Percentiles rank a stretch among this genome's conserved stretches.
phyloP scores from a whole-genome alignment of 2,329 filamentous ascomycete species.

The Diaporthe velutina region DNA sequence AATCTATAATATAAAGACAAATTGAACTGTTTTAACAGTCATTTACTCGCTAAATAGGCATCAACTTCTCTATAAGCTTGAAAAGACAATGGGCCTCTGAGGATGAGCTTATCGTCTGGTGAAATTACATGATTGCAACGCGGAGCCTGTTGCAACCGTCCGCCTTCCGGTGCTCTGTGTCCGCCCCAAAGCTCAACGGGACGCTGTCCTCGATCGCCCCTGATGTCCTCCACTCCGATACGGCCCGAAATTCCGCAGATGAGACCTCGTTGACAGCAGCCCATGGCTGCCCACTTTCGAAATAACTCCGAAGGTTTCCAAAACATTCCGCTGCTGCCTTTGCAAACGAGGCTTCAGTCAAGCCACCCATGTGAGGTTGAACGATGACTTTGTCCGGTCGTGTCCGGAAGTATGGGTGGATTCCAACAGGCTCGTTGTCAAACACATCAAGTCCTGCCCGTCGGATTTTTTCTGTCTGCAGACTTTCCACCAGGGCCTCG shows the following conservation, averaged over 20 bases:
- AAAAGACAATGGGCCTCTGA: too few relatives aligned
- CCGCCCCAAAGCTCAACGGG: background rate
- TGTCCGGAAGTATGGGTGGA: slow-evolving; percentile 15
- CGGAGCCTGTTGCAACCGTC: background rate
- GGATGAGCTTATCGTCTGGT: background rate
- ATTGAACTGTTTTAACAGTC: too few relatives aligned
- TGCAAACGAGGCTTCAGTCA: slow-evolving; percentile 19
- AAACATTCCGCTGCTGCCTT: slow-evolving; percentile 16
- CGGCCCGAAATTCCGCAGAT: background rate
- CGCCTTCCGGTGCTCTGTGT: background rate
- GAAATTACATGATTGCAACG: background rate
- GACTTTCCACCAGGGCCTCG: slow-evolving; percentile 60
- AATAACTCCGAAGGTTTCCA: slow-evolving; percentile 27
- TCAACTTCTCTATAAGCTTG: background rate
- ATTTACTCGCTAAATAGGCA: too few relatives aligned
- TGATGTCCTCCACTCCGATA: background rate
- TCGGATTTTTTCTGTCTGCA: slow-evolving; percentile 58
- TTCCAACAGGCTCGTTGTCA: slow-evolving; percentile 44
- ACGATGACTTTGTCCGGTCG: slow-evolving; percentile 26
- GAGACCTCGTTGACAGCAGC: slow-evolving; percentile 11
- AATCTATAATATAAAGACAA: too few relatives aligned
- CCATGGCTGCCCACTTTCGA: slow-evolving; percentile 14
- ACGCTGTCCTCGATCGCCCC: background rate
- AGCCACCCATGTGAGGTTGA: slow-evolving; percentile 25
- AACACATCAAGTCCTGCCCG: slow-evolving; percentile 65